Percentiles rank a stretch among this genome's conserved stretches.
These are phyloP conservation scores for Picea engelmannii DNA, from an alignment of 83 land plant species.

Conservation along the genomic window DNA sequence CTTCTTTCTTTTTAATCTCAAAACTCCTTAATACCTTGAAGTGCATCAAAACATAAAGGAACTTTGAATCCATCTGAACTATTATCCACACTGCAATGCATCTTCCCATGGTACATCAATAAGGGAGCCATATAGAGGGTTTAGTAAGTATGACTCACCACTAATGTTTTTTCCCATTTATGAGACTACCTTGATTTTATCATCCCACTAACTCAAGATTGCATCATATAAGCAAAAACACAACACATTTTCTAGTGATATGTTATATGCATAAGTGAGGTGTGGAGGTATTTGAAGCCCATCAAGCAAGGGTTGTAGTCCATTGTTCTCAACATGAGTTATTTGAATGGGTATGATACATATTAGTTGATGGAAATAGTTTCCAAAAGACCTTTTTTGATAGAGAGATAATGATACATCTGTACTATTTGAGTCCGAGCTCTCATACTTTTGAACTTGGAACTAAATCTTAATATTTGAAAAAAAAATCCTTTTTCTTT, in stretches of 20 bases:
- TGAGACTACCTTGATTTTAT: too few species aligned
- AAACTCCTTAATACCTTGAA: constrained; percentile 39
- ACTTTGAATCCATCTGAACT: constrained; percentile 11
- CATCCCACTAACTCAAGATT: not conserved
- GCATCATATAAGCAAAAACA: constrained; percentile 38
- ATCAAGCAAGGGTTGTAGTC: not conserved
- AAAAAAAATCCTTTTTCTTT: constrained; percentile 22
- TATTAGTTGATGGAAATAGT: constrained; percentile 23
- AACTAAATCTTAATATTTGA: not conserved
- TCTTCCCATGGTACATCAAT: too few species aligned
- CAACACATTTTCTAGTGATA: constrained; percentile 29
- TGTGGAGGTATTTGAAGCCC: too few species aligned
- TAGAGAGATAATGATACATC: not conserved
- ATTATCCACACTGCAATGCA: constrained; percentile 30
- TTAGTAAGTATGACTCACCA: constrained; percentile 40
- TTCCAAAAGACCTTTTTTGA: constrained; percentile 13
- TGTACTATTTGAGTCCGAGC: not conserved
- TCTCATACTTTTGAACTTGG: not conserved
- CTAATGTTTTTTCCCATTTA: constrained; percentile 25
- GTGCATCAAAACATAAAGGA: constrained; percentile 34
- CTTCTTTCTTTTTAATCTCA: constrained; percentile 38
- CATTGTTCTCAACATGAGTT: constrained; percentile 31
- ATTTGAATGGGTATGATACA: constrained; percentile 40
- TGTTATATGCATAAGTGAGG: constrained; percentile 16
- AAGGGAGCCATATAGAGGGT: constrained; percentile 27